phyloP scores from a whole-genome alignment of 2,329 filamentous ascomycete genomes.

The Aspergillus sp. region DNA sequence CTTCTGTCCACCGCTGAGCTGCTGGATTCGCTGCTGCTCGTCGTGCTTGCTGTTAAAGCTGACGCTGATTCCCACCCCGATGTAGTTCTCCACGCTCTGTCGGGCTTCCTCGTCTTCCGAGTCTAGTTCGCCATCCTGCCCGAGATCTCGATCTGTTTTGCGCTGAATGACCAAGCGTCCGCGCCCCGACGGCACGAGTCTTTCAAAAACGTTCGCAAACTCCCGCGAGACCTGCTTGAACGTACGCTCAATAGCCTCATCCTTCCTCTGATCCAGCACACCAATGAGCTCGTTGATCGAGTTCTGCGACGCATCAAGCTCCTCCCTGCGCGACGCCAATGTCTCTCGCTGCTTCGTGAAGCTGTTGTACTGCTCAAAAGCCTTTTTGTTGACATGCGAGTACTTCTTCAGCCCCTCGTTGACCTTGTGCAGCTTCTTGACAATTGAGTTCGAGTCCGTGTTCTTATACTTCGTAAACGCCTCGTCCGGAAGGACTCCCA shows the following conservation, averaged over 20 bases:
- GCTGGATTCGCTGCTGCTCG: slow-evolving; percentile 95
- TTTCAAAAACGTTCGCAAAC: slow-evolving; percentile 87
- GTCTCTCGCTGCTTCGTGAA: slow-evolving; percentile 89
- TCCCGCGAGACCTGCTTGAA: slow-evolving; percentile 96
- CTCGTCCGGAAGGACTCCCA: slow-evolving; percentile 88
- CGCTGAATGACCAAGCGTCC: slow-evolving; percentile 89
- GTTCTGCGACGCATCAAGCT: slow-evolving; percentile 74
- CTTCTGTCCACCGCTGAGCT: slow-evolving; percentile 95
- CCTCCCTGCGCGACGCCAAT: slow-evolving; percentile 71
- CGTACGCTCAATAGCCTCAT: slow-evolving; percentile 94
- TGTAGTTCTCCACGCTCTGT: slow-evolving; percentile 78
- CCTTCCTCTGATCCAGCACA: slow-evolving; percentile 87
- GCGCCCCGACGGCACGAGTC: slow-evolving; percentile 86
- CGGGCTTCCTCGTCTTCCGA: slow-evolving; percentile 56
- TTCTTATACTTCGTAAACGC: slow-evolving; percentile 85
- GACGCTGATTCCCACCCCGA: slow-evolving; percentile 89
- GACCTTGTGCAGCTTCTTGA: slow-evolving; percentile 71
- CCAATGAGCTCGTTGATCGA: slow-evolving; percentile 89
- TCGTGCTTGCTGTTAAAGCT: slow-evolving; percentile 98
- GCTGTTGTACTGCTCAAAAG: slow-evolving; percentile 96
- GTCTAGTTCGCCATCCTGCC: slow-evolving; percentile 56
- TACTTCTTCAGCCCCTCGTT: slow-evolving; percentile 93
- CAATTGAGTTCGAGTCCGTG: slow-evolving; percentile 66
- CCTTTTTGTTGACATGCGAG: slow-evolving; percentile 98
- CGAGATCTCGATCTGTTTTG: slow-evolving; percentile 61